These are phyloP conservation scores for Fusarium sp. DNA, from an alignment of 2,329 filamentous ascomycete species.

Conservation along the genomic window DNA sequence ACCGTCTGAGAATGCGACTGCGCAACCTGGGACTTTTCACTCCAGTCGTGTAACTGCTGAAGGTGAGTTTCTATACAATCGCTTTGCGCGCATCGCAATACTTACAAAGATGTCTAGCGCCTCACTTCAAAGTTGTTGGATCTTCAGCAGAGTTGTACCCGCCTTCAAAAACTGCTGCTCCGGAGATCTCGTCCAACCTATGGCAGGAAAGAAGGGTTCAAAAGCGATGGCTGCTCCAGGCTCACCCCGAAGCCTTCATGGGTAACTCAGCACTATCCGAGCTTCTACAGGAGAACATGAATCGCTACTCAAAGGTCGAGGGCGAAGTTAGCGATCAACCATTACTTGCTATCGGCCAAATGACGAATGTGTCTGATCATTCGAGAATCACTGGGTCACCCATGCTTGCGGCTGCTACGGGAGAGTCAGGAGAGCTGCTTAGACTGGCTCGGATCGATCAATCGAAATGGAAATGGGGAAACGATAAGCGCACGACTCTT, in stretches of 20 bases:
- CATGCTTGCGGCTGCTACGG: conserved; percentile 59
- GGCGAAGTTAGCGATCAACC: conserved; percentile 32
- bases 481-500: conserved; percentile 55
- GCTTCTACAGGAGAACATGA: conserved; percentile 49
- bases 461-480: conserved; percentile 63
- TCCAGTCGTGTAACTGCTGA: conserved; percentile 42
- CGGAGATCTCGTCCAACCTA: conserved; percentile 36
- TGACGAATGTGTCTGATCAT: conserved; percentile 52
- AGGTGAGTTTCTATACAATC: conserved; percentile 34
- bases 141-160: conserved; percentile 47
- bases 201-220: conserved; percentile 49
- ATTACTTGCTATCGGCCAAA: conserved; percentile 65
- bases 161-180: conserved; percentile 41
- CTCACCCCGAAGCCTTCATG: conserved; percentile 59
- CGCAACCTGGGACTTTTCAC: conserved; percentile 42
- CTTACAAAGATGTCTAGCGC: conserved; percentile 36
- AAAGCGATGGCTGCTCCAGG: conserved; percentile 59
- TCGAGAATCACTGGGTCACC: conserved; percentile 41
- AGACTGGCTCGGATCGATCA: conserved; percentile 60
- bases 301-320: conserved; percentile 42
- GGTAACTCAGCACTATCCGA: conserved; percentile 46
- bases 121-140: conserved; percentile 45
- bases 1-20: conserved; percentile 32
- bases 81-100: not conserved
- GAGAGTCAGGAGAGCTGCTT: conserved; percentile 66